Evolutionary conservation across 2,329 filamentous ascomycete genomes (phyloP).

Genomic region (Diplodia seriata): DNA sequence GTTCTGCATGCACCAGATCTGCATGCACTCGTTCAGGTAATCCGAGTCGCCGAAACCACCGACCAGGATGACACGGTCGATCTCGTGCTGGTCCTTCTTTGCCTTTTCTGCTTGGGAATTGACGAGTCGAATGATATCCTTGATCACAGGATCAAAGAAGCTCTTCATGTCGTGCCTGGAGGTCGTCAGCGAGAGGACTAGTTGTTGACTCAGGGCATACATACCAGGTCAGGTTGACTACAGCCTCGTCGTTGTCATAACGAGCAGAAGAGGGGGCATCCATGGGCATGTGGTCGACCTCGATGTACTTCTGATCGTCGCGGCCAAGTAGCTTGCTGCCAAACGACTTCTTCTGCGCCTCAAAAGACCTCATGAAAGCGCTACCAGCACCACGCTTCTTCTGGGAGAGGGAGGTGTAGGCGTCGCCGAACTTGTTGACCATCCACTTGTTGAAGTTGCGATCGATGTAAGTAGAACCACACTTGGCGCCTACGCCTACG

Average conservation of each 20-base stretch:
- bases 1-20: conserved; percentile 20
- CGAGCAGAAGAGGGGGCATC: not conserved
- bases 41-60: conserved; percentile 34
- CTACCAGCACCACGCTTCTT: conserved; percentile 42
- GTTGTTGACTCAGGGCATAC: not conserved
- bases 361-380: conserved; percentile 47
- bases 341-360: conserved; percentile 44
- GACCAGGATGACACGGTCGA: conserved; percentile 32
- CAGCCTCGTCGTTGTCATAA: conserved; percentile 28
- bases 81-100: not conserved
- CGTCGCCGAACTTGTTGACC: conserved; percentile 39
- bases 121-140: conserved; percentile 23
- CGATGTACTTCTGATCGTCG: conserved; percentile 8
- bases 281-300: conserved; percentile 23
- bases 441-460: conserved; percentile 44
- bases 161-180: conserved; percentile 9
- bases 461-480: conserved; percentile 44
- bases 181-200: not conserved
- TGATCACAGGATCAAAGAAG: conserved; percentile 29
- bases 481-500: conserved; percentile 6
- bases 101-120: not conserved
- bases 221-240: conserved; percentile 30
- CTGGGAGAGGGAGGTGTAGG: conserved; percentile 39
- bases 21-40: conserved; percentile 22
- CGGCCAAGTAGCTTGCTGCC: conserved; percentile 9